Evolutionary conservation across 352 stramenopile genomes (phyloP).

Genomic region (Phytophthora sp.): DNA sequence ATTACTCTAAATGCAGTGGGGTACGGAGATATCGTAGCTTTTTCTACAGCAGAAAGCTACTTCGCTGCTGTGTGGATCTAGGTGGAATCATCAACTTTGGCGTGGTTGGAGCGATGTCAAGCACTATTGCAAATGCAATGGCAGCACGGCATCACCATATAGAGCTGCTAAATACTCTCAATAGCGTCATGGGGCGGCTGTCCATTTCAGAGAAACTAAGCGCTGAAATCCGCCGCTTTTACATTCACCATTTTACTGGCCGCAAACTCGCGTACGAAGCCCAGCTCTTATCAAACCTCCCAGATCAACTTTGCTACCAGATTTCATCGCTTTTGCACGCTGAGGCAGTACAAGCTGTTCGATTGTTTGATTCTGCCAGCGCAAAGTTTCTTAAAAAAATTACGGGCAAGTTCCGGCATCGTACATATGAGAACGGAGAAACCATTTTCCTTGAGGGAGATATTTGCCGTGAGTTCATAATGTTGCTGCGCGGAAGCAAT

Average conservation of each 20-base stretch:
- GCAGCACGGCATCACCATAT: slow-evolving; percentile 59
- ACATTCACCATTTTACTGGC: slow-evolving; percentile 61
- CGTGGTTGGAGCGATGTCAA: slow-evolving; percentile 76
- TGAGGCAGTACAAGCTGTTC: slow-evolving; percentile 44
- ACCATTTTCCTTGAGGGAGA: slow-evolving; percentile 65
- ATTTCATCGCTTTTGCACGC: slow-evolving; percentile 69
- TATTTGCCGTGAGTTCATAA: slow-evolving; percentile 62
- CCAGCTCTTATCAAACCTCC: slow-evolving; percentile 55
- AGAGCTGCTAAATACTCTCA: slow-evolving; percentile 68
- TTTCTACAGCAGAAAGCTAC: slow-evolving; percentile 67
- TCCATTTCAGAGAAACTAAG: slow-evolving; percentile 54
- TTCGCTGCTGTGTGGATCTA: slow-evolving; percentile 74
- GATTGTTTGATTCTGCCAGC: slow-evolving; percentile 53
- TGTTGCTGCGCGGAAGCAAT: slow-evolving; percentile 46
- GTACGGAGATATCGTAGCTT: slow-evolving; percentile 71
- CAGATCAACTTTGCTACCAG: slow-evolving; percentile 67
- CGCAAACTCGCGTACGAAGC: slow-evolving; percentile 69
- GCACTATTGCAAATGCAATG: slow-evolving; percentile 63
- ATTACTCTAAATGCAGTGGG: slow-evolving; percentile 65
- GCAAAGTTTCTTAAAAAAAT: slow-evolving; percentile 68
- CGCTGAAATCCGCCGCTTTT: slow-evolving; percentile 66
- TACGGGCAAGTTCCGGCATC: slow-evolving; percentile 73
- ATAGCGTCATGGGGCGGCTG: slow-evolving; percentile 62
- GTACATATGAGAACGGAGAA: slow-evolving; percentile 66
- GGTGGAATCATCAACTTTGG: slow-evolving; percentile 76